Conservation (phyloP, 1,139 yeast species). For the Pichia sorboxylosa region DNA sequence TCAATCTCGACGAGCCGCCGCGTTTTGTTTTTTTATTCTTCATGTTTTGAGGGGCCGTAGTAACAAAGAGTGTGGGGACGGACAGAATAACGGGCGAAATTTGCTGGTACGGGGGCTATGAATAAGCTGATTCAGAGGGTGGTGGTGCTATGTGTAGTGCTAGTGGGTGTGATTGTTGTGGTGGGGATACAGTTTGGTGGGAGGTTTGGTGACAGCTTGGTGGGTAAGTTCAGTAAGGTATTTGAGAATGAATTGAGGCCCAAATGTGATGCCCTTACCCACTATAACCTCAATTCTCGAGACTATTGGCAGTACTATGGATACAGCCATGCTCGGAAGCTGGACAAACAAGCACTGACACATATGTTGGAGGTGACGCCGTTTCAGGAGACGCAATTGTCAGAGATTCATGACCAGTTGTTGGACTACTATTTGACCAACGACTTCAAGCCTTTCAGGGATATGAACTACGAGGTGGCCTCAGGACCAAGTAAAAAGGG, state of each 20-base stretch:
- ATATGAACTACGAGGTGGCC: constrained; percentile 9
- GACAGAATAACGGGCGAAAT: too few species aligned
- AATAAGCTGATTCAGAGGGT: constrained; percentile 2
- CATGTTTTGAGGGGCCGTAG: too few species aligned
- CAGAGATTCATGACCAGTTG: constrained; percentile 14
- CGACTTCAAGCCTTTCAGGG: constrained; percentile 8
- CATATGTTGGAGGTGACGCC: constrained; percentile 15
- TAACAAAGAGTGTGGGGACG: too few species aligned
- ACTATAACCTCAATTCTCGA: constrained; percentile 13
- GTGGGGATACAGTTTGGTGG: constrained; percentile 1
- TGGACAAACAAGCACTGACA: constrained; percentile 13
- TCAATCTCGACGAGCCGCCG: too few species aligned
- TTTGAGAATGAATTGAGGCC: constrained; percentile 13
- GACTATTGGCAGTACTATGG: constrained; percentile 23
- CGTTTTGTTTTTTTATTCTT: too few species aligned
- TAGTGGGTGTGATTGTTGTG: not conserved
- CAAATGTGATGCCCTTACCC: constrained; percentile 15
- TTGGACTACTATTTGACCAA: constrained; percentile 9
- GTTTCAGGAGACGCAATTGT: constrained; percentile 16
- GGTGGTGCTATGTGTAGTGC: not conserved
- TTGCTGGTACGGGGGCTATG: too few species aligned
- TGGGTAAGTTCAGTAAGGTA: constrained; percentile 11
- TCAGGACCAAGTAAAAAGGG: constrained; percentile 16
- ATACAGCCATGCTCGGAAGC: constrained; percentile 16
- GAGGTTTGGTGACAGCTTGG: constrained; percentile 3